These are phyloP conservation scores for Russula olivacea DNA, from an alignment of 768 basidiomycete species.

Conservation along the genomic window DNA sequence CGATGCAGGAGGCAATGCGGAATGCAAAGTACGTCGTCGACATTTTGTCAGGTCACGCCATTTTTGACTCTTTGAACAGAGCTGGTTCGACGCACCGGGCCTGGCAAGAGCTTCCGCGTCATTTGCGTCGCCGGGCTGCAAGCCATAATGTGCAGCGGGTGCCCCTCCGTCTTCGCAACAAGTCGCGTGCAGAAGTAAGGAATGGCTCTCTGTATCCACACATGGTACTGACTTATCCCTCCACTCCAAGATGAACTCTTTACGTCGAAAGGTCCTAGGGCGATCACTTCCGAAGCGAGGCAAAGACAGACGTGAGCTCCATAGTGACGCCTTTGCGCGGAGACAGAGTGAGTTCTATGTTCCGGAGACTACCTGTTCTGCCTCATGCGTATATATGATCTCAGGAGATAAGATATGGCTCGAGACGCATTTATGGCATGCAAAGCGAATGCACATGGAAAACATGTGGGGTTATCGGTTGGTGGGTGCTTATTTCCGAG, in stretches of 20 bases:
- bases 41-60: not conserved
- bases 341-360: constrained; percentile 60
- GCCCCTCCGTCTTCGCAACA: constrained; percentile 73
- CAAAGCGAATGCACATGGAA: constrained; percentile 94
- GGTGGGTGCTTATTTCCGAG: constrained; percentile 36
- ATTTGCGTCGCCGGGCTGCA: constrained; percentile 86
- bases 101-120: constrained; percentile 91
- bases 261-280: constrained; percentile 37
- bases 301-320: constrained; percentile 48
- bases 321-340: constrained; percentile 56
- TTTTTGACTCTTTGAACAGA: constrained; percentile 35
- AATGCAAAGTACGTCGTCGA: constrained; percentile 52
- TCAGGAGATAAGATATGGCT: constrained; percentile 87
- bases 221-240: not conserved
- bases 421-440: constrained; percentile 96
- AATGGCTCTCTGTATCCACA: not conserved
- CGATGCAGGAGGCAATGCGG: constrained; percentile 86
- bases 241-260: constrained; percentile 46
- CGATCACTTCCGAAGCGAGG: constrained; percentile 58
- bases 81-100: constrained; percentile 68
- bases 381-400: not conserved
- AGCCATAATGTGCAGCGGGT: constrained; percentile 92
- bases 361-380: not conserved
- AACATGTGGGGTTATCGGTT: constrained; percentile 89
- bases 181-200: constrained; percentile 75